Percentiles rank a stretch among this genome's conserved stretches.
Conservation (phyloP, 2,329 filamentous ascomycete species). For the Dactylellina haptotyla region DNA sequence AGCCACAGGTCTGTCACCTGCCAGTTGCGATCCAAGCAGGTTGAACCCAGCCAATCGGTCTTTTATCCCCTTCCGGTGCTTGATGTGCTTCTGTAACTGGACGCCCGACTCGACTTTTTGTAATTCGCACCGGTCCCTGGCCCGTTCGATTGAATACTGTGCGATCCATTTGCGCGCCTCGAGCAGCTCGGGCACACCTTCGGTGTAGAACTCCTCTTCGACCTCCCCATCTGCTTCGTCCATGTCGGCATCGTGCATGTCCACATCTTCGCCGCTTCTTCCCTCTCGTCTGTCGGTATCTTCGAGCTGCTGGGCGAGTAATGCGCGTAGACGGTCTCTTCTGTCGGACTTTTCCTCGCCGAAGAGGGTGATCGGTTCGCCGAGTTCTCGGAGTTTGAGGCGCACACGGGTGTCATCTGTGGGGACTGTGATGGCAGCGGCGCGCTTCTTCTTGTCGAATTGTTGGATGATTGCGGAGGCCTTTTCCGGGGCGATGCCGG, state of each 20-base stretch:
- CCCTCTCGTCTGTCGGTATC: conserved; percentile 68
- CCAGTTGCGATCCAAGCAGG: conserved; percentile 90
- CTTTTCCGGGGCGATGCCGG: conserved; percentile 79
- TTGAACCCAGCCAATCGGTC: conserved; percentile 84
- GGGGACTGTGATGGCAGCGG: conserved; percentile 87
- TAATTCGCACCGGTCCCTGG: conserved; percentile 78
- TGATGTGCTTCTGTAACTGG: conserved; percentile 86
- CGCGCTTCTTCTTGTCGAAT: conserved; percentile 89
- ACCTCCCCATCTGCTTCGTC: conserved; percentile 75
- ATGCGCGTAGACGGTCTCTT: conserved; percentile 83
- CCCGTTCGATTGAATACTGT: conserved; percentile 81
- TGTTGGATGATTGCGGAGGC: conserved; percentile 86
- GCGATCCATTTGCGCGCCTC: conserved; percentile 82
- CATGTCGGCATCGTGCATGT: conserved; percentile 67
- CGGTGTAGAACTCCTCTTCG: conserved; percentile 95
- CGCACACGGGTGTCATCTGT: conserved; percentile 92
- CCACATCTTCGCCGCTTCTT: conserved; percentile 70
- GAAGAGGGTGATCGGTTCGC: conserved; percentile 94
- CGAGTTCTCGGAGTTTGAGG: conserved; percentile 80
- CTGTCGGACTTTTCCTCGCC: conserved; percentile 87
- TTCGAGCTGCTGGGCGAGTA: conserved; percentile 79
- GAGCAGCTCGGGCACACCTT: conserved; percentile 78
- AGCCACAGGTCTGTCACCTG: conserved; percentile 87
- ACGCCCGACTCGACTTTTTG: conserved; percentile 85
- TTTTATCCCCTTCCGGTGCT: conserved; percentile 88